Evolutionary conservation across 2,329 filamentous ascomycete species (phyloP).

Genomic region (Claviceps africana): DNA sequence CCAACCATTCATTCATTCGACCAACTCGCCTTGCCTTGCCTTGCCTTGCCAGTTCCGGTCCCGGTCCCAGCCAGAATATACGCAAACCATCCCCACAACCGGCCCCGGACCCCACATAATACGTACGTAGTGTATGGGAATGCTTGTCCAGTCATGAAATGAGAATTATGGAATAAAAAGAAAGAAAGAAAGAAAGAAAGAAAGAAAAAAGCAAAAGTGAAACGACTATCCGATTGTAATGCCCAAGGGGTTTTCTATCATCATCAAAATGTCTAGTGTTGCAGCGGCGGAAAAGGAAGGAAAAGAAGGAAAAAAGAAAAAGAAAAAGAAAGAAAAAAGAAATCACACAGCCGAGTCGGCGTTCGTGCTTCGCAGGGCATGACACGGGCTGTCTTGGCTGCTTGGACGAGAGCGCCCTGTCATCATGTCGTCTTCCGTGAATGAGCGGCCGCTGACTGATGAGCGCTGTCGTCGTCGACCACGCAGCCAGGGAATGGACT

Average conservation of each 20-base stretch:
- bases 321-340: not conserved
- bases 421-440: conserved; percentile 1
- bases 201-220: not conserved
- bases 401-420: not conserved
- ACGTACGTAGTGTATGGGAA: not conserved
- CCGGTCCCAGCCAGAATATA: too few relatives aligned
- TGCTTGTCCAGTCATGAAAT: not conserved
- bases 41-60: too few relatives aligned
- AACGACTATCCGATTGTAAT: not conserved
- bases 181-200: not conserved
- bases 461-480: conserved; percentile 4
- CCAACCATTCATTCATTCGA: too few relatives aligned
- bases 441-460: conserved; percentile 4
- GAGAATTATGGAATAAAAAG: not conserved
- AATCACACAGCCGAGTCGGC: conserved; percentile 21
- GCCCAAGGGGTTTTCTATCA: not conserved
- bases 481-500: conserved; percentile 40
- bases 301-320: not conserved
- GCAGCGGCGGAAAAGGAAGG: not conserved
- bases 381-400: not conserved
- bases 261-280: conserved; percentile 1
- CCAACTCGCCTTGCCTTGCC: too few relatives aligned
- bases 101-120: too few relatives aligned
- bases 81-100: too few relatives aligned
- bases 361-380: not conserved